Base-by-base conservation (phyloP, 192 early-diverging fungal species). In the Polychytrium aggregatum region DNA sequence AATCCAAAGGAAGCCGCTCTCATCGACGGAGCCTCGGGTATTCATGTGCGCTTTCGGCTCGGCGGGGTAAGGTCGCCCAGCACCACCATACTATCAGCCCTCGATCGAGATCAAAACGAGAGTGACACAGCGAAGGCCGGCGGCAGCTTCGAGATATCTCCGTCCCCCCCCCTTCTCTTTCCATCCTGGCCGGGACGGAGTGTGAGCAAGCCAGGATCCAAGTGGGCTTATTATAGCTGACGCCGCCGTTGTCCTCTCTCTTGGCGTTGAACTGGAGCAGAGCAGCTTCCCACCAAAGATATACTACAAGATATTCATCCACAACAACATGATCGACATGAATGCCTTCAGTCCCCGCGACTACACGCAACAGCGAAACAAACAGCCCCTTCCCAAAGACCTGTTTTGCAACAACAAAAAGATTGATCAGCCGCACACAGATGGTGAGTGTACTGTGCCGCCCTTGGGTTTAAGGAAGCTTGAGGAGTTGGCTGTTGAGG, bases 261-360 rank as follows among this genome's bases (percentile, higher is more conserved):
- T n/a, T n/a, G n/a, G n/a, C n/a, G n/a, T n/a, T n/a, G n/a, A n/a
- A n/a, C n/a, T n/a, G n/a, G 9, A 57, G 22, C 26, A 71, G 68
- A 46, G 49, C 11, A 34, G 46, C 16, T 80, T 80, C 46, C 77
- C 77, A 22, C 77, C 77, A 16, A 62, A 56, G 3, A 75, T 80
- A 10, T 77, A 57, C 48, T 80, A 80, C 65, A 80, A 80, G 46
- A 78, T 80, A 9, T 80, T 64, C 49, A 56, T 75, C 0, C 70
- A 80, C 51, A 59, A 56, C 28, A 56, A 46, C 17, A 44, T 77
- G 44, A 56, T 80, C 10, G 77, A 80, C 56, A 71, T 80, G 54
- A 77, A 77, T 45, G 53, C 72, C 7, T 80, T 80, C 49, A 61
- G 68, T 40, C 77, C 77, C n/a, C 49, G 74, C 3, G 67, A 80